Evolutionary conservation across 1,284 basidiomycete species (phyloP), one percentile per base, ranked within the genome.

Genomic region (Sanghuangporus baumii): DNA sequence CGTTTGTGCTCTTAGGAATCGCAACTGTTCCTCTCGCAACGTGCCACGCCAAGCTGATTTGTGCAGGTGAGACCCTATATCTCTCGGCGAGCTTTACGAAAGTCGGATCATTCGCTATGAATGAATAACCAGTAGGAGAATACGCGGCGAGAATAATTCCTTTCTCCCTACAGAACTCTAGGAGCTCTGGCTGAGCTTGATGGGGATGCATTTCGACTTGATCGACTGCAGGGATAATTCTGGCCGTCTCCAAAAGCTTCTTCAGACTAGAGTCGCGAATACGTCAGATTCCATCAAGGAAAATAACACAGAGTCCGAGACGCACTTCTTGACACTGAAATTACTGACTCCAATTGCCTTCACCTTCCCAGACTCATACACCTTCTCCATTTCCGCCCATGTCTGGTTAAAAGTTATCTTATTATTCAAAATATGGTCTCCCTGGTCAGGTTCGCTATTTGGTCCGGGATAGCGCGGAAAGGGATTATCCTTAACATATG

Each of bases 311-410:
- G 23, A 23, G 23, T 23, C 23, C 23, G 23, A 23, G 23, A 23
- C 23, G 23, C 23, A 65, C 63, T 61, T 65, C 23, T 65, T 65
- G 7, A 61, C 60, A 48, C 63, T 58, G 57, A 64, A 55, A 37
- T 61, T 57, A 54, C 68, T 59, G 67, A 65, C 69, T 8, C 81
- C 81, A 23, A 83, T 83, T 2, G 79, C 76, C 69, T 75, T 76
- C 48, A 77, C 78, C 70, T 79, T 80, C 54, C 77, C 78, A 14
- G 71, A 73, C 37, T 65, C 72, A 18, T 76, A 71, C 0, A 78
- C 64, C 62, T 75, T 77, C 71, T 83, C 83, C 80, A 82, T 81
- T 61, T 78, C 76, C 31, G 71, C 71, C 82, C 82, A 85, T 0
- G 81, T 82, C 57, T 83, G 72, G 62, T 71, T 71, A 65, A 81